Percentiles rank a stretch among this genome's conserved stretches.
phyloP scores from a whole-genome alignment of 768 basidiomycete species.

The Gautieria morchelliformis region DNA sequence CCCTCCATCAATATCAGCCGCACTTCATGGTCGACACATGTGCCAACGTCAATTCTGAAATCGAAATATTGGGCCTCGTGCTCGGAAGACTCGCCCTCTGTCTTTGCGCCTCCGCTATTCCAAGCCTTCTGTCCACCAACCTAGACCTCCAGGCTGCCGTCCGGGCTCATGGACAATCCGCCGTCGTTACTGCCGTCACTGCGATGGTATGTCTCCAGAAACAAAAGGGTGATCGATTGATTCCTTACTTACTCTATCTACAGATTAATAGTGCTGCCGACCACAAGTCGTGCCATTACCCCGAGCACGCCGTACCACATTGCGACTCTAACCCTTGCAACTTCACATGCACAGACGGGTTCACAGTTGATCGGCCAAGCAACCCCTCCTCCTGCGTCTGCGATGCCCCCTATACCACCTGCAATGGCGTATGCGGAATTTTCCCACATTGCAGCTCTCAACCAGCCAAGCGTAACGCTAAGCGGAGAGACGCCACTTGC shows the following conservation, averaged over 20 bases:
- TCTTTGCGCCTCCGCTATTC: slow-evolving; percentile 32
- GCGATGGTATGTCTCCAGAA: slow-evolving; percentile 22
- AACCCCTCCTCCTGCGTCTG: slow-evolving; percentile 35
- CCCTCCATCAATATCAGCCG: neutral
- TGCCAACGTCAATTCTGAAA: slow-evolving; percentile 24
- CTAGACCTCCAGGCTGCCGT: slow-evolving; percentile 22
- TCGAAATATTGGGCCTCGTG: slow-evolving; percentile 19
- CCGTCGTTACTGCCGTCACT: slow-evolving; percentile 23
- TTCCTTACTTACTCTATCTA: neutral
- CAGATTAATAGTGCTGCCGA: slow-evolving; percentile 20
- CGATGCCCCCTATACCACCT: slow-evolving; percentile 29
- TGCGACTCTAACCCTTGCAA: slow-evolving; percentile 34
- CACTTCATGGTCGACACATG: slow-evolving; percentile 26
- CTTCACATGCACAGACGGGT: slow-evolving; percentile 39
- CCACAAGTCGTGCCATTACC: slow-evolving; percentile 26
- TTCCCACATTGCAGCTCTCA: slow-evolving; percentile 20
- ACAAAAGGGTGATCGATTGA: neutral
- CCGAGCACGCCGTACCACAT: slow-evolving; percentile 27
- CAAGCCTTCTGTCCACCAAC: slow-evolving; percentile 26
- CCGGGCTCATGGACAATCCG: slow-evolving; percentile 20
- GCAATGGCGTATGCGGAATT: slow-evolving; percentile 37
- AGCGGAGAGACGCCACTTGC: slow-evolving; percentile 20
- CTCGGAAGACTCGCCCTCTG: slow-evolving; percentile 26
- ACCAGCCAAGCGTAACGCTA: slow-evolving; percentile 15
- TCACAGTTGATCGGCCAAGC: slow-evolving; percentile 19